Percentiles rank a stretch among this genome's conserved stretches.
phyloP scores from a whole-genome alignment of 78 protist genomes.

The Planoprotostelium fungivorum region DNA sequence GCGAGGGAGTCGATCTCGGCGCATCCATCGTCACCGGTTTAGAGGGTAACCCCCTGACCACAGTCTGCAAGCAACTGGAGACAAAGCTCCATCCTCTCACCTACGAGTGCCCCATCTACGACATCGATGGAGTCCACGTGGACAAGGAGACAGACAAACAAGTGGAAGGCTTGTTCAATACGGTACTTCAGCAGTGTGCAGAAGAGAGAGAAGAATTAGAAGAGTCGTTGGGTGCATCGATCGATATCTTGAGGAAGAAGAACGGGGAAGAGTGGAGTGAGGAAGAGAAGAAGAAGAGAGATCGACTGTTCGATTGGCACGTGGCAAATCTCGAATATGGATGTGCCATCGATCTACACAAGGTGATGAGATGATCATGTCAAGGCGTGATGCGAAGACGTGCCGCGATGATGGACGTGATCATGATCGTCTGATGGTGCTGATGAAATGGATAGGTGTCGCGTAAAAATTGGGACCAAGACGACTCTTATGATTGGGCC shows the following conservation, averaged over 20 bases:
- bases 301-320: slow-evolving; percentile 28
- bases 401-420: too few species aligned
- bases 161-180: slow-evolving; percentile 9
- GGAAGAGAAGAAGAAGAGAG: neutral
- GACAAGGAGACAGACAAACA: neutral
- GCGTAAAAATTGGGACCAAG: slow-evolving; percentile 35
- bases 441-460: neutral
- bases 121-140: neutral
- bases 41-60: slow-evolving; percentile 35
- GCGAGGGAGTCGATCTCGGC: slow-evolving; percentile 16
- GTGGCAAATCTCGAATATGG: slow-evolving; percentile 52
- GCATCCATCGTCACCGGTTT: slow-evolving; percentile 43
- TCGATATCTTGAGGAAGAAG: neutral
- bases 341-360: slow-evolving; percentile 17
- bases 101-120: slow-evolving; percentile 7
- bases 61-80: slow-evolving; percentile 20
- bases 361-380: neutral
- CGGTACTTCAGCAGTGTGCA: neutral
- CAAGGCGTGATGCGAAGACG: too few species aligned
- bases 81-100: slow-evolving; percentile 4
- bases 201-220: neutral
- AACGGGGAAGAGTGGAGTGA: neutral
- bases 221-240: neutral
- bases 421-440: too few species aligned
- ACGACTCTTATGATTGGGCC: slow-evolving; percentile 17